Evolutionary conservation across 176 grass and related monocot species (phyloP), one percentile per base, ranked within the genome.

Genomic region (Canna indica): DNA sequence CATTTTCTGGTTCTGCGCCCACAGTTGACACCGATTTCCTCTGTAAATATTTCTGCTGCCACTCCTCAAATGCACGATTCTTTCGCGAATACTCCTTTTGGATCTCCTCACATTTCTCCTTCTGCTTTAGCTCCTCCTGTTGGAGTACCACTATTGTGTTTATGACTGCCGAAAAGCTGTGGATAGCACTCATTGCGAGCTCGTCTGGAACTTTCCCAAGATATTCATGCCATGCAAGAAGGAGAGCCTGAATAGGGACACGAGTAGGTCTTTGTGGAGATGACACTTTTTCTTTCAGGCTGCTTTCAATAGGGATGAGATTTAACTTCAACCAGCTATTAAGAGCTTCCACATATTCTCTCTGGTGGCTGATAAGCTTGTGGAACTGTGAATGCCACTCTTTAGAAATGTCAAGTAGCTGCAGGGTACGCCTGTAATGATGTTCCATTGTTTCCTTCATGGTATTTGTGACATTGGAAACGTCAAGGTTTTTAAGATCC

Each of bases 251-350:
- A 64, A 96, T 91, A 18, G 81, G 85, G 47, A 88, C 83, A 68
- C 85, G 81, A 46, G 73, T 28, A 33, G 73, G 79, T 53, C 86
- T 81, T 67, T 86, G 79, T 73, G 88, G 92, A 36, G 92, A 96
- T 14, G 83, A 84, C 17, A 91, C 93, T 72, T 89, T 87, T 47
- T 91, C 93, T 68, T 91, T 96, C 75, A 91, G 75, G 69, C 75
- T 91, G 74, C 86, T 89, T 74, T 96, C 93, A 9, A 96, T 96
- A 7, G 93, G 88, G 62, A 96, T 83, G 52, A 96, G 69, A 61
- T 88, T 96, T 59, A 91, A 79, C 77, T 81, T 91, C 56, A 96
- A 79, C 92, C 92, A 96, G 58, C 79, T 85, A 75, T 91, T 81
- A 36, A 96, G 83, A 60, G 85, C 82, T 77, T 85, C 84, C 50